Evolutionary conservation across 352 stramenopile species (phyloP).

Genomic region (Pythium dissimile): DNA sequence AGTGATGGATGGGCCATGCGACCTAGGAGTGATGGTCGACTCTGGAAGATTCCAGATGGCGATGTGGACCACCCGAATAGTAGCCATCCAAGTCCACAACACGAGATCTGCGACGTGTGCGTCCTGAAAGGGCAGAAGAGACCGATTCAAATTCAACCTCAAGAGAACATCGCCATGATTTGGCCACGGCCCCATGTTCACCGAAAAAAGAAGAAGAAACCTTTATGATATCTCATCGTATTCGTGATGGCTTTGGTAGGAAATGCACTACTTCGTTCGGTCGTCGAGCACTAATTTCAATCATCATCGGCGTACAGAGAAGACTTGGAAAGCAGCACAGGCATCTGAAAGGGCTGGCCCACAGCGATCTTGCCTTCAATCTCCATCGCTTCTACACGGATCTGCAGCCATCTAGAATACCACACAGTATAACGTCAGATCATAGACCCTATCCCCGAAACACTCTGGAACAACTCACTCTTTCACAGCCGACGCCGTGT

Average conservation of each 20-base stretch:
- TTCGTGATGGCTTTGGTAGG: not conserved
- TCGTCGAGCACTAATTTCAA: too few species aligned
- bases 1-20: too few species aligned
- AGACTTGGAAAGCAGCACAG: slow-evolving; percentile 83
- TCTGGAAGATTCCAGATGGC: slow-evolving; percentile 23
- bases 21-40: not conserved
- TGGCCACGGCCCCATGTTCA: too few species aligned
- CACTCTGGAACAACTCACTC: slow-evolving; percentile 48
- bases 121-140: too few species aligned
- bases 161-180: too few species aligned
- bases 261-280: not conserved
- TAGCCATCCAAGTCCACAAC: slow-evolving; percentile 10
- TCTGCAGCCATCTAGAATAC: slow-evolving; percentile 71
- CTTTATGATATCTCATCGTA: slow-evolving; percentile 7
- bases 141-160: too few species aligned
- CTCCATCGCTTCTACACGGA: slow-evolving; percentile 83
- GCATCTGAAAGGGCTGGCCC: slow-evolving; percentile 77
- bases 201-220: too few species aligned
- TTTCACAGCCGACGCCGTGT: slow-evolving; percentile 83
- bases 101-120: too few species aligned
- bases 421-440: too few species aligned
- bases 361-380: slow-evolving; percentile 81
- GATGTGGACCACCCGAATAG: slow-evolving; percentile 17
- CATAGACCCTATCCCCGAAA: too few species aligned
- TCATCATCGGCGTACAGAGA: slow-evolving; percentile 85